Conservation (phyloP, 2,329 filamentous ascomycete species). For the Bipolaris zeicola region DNA sequence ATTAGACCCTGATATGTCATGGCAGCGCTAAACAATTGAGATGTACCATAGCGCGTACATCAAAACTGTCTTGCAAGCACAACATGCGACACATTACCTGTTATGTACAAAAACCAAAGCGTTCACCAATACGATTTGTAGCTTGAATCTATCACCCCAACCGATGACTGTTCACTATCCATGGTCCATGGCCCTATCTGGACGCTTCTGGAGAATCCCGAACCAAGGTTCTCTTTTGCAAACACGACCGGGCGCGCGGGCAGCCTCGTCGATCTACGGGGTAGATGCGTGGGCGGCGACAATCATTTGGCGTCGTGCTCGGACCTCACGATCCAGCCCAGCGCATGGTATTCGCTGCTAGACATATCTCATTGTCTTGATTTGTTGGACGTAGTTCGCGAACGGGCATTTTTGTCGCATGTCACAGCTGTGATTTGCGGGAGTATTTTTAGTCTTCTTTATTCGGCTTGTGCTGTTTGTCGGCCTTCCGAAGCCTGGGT, state of each 20-base stretch:
- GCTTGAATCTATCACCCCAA: not conserved
- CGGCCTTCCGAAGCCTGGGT: not conserved
- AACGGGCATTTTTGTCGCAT: not conserved
- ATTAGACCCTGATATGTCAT: not conserved
- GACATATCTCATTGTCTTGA: not conserved
- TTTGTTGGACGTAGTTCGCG: not conserved
- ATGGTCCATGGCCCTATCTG: not conserved
- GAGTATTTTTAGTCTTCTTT: not conserved
- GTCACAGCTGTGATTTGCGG: not conserved
- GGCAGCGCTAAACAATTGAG: not conserved
- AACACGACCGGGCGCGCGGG: not conserved
- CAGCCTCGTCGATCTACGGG: not conserved
- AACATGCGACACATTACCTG: not conserved
- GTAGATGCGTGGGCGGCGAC: not conserved
- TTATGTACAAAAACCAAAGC: not conserved
- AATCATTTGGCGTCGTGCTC: not conserved
- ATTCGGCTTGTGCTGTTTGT: not conserved
- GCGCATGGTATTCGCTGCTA: not conserved
- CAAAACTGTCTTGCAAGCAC: not conserved
- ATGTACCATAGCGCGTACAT: not conserved
- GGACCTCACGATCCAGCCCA: not conserved
- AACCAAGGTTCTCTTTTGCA: not conserved
- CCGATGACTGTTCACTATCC: not conserved
- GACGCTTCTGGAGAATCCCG: not conserved
- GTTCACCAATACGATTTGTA: not conserved